A percentile compares a stretch with the other conserved stretches of the same genome.
Evolutionary conservation across 1,284 basidiomycete genomes (phyloP).

Genomic region (Phylloporus sp.): DNA sequence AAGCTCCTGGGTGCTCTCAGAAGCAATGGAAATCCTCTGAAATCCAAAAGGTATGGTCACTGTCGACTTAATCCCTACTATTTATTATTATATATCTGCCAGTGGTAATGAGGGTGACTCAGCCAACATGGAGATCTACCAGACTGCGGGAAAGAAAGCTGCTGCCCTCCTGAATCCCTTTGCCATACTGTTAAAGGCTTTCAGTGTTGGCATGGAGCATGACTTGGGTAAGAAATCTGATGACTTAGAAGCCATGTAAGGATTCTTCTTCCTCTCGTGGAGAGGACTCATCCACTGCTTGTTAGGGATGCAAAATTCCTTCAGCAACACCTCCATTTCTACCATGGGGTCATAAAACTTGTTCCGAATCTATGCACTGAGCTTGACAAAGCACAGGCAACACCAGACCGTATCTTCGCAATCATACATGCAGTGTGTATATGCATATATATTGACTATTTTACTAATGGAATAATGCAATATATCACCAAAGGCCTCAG

Average conservation of each 20-base stretch:
- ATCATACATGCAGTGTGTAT: not conserved
- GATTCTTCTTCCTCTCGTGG: too few species aligned
- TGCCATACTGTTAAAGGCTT: not conserved
- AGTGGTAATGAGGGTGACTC: not conserved
- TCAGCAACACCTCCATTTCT: not conserved
- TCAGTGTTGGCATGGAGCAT: not conserved
- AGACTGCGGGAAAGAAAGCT: not conserved
- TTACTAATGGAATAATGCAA: not conserved
- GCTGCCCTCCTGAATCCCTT: not conserved
- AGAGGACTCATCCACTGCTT: too few species aligned
- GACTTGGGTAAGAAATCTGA: not conserved
- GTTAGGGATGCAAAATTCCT: not conserved
- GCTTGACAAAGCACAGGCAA: not conserved
- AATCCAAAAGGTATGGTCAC: too few species aligned
- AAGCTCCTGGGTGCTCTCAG: too few species aligned
- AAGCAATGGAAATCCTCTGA: too few species aligned
- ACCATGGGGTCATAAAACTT: not conserved
- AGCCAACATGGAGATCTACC: not conserved
- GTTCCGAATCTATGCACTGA: not conserved
- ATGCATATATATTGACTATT: conserved; percentile 7
- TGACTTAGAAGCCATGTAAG: too few species aligned
- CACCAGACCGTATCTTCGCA: not conserved
- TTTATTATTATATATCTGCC: too few species aligned
- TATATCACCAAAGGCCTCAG: conserved; percentile 6
- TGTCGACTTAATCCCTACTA: too few species aligned